Percentiles rank a stretch among this genome's conserved stretches.
Evolutionary conservation across 371 early-diverging fungal genomes (phyloP).

Genomic region (Parasitella parasitica): DNA sequence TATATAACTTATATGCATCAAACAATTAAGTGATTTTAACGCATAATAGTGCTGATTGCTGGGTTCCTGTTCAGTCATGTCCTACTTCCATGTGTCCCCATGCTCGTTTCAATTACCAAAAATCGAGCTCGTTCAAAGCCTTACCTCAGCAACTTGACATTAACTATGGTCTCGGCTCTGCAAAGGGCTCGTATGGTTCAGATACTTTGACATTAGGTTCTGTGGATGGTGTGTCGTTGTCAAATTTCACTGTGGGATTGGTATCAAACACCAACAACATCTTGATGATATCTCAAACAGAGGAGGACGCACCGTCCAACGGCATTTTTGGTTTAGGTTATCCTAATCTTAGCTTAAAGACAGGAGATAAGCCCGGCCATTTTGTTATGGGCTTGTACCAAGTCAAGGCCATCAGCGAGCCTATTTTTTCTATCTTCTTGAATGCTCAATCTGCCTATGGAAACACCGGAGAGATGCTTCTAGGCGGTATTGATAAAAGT

Average conservation of each 20-base stretch:
- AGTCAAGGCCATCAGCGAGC: slow-evolving; percentile 33
- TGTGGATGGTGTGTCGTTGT: slow-evolving; percentile 5
- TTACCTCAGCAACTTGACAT: slow-evolving; percentile 25
- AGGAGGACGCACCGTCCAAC: slow-evolving; percentile 27
- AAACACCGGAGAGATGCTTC: slow-evolving; percentile 56
- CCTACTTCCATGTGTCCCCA: slow-evolving; percentile 31
- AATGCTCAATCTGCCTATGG: slow-evolving; percentile 26
- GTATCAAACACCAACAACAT: neutral
- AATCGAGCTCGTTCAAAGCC: slow-evolving; percentile 32
- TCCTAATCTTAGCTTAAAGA: slow-evolving; percentile 45
- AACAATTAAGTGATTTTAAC: neutral
- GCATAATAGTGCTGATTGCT: slow-evolving; percentile 34
- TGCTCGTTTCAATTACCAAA: slow-evolving; percentile 29
- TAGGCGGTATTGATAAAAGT: slow-evolving; percentile 57
- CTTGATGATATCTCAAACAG: neutral
- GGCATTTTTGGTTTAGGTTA: slow-evolving; percentile 55
- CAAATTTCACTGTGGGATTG: neutral
- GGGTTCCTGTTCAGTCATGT: slow-evolving; percentile 41
- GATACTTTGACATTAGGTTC: slow-evolving; percentile 29
- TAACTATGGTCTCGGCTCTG: slow-evolving; percentile 45
- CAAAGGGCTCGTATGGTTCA: slow-evolving; percentile 37
- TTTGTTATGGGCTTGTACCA: slow-evolving; percentile 42
- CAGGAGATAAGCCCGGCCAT: slow-evolving; percentile 30
- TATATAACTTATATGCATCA: too few relatives aligned
- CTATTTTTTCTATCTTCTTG: slow-evolving; percentile 45